Evolutionary conservation across 1,139 yeast genomes (phyloP).

Genomic region (Candida sanyaensis): DNA sequence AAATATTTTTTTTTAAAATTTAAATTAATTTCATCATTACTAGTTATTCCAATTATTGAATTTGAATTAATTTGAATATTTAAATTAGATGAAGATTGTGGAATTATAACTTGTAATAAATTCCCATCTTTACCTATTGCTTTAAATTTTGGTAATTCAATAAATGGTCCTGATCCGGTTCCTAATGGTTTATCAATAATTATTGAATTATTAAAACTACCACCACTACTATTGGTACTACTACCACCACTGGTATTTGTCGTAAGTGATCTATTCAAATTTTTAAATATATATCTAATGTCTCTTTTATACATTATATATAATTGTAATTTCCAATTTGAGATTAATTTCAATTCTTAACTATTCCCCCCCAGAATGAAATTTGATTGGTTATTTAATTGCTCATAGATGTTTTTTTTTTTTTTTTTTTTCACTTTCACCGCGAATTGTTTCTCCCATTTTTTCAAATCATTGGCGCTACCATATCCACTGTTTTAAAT

Average conservation of each 20-base stretch:
- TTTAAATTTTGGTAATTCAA: slow-evolving; percentile 35
- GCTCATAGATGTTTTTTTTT: no score
- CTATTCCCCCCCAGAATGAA: no score
- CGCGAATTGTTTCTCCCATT: no score
- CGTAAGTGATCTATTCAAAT: neutral
- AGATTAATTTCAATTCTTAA: no score
- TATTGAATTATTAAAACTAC: slow-evolving; percentile 2
- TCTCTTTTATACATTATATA: neutral
- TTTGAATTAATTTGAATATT: slow-evolving; percentile 22
- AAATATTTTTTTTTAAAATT: neutral
- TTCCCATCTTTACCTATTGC: slow-evolving; percentile 34
- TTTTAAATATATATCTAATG: neutral
- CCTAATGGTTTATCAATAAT: slow-evolving; percentile 10
- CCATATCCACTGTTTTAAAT: no score
- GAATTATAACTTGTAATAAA: slow-evolving; percentile 36
- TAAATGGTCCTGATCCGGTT: slow-evolving; percentile 45
- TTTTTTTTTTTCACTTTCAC: no score
- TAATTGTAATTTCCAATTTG: no score
- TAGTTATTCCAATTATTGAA: slow-evolving; percentile 37
- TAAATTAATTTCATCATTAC: slow-evolving; percentile 23
- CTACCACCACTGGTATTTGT: neutral
- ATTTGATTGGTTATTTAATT: no score
- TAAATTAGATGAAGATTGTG: slow-evolving; percentile 30
- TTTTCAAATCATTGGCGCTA: no score
- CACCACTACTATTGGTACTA: no score